These are phyloP conservation scores for Oxalis stricta DNA, from an alignment of 441 rosid genomes.

Conservation along the genomic window DNA sequence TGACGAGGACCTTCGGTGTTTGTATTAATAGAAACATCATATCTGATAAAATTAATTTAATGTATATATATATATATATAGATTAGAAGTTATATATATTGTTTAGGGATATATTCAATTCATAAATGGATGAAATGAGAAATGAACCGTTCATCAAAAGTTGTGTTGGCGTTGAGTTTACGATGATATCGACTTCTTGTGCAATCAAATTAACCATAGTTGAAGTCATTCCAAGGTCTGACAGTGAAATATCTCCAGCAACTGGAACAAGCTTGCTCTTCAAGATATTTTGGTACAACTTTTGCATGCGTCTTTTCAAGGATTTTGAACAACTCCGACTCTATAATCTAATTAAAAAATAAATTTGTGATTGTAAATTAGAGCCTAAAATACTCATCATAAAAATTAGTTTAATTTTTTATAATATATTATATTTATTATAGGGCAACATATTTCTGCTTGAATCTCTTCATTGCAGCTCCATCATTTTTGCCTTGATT, in stretches of 20 bases:
- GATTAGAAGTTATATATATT: not conserved
- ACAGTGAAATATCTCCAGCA: constrained; percentile 6
- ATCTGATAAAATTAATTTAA: constrained; percentile 10
- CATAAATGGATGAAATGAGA: not conserved
- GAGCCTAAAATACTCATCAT: too few species aligned
- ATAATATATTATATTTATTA: too few species aligned
- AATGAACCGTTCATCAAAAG: constrained; percentile 10
- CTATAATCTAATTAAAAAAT: constrained; percentile 5
- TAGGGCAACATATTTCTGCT: too few species aligned
- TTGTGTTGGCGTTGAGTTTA: constrained; percentile 16
- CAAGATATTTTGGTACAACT: constrained; percentile 10
- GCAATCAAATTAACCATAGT: not conserved
- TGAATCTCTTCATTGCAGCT: constrained; percentile 2
- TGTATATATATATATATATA: not conserved
- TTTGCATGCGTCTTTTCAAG: constrained; percentile 6
- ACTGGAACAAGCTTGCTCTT: constrained; percentile 14
- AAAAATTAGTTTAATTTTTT: too few species aligned
- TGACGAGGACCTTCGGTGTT: constrained; percentile 20
- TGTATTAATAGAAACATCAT: constrained; percentile 14
- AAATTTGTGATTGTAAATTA: not conserved
- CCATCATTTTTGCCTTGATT: constrained; percentile 9
- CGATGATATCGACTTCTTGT: constrained; percentile 11
- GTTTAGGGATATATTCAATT: too few species aligned
- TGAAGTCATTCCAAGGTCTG: constrained; percentile 9
- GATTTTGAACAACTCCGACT: constrained; percentile 10